Base-by-base conservation (phyloP, 805 yeast species). In the Pichia scutulata region DNA sequence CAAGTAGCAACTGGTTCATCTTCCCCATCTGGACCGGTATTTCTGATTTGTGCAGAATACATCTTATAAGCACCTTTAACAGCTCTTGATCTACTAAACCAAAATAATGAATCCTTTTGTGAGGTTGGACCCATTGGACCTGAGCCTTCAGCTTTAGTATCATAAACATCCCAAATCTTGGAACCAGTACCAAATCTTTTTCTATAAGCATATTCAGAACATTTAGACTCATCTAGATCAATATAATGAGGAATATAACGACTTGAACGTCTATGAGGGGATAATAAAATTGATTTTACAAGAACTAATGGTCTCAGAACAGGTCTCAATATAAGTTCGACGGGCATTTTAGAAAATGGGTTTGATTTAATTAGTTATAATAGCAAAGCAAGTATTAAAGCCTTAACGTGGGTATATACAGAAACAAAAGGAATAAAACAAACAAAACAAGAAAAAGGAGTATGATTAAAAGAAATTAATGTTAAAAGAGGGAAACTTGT, bases 31-130 rank as follows among this genome's bases (percentile, higher is more conserved):
- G 67, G 66, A 3, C 78, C 79, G 1, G 78, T 74, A 4, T 65
- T 69, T 37, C 60, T 55, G 41, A 74, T 65, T 18, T 60, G 68
- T 12, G 68, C 57, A 10, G 76, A 71, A 56, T 69, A 80, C 79
- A 80, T 74, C 60, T 74, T 78, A 66, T 79, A 81, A 2, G 83
- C 81, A 46, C 86, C 84, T 63, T 80, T 80, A 46, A 80, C 84
- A 4, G 84, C 82, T 54, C 84, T 70, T n/a, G 85, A 80, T 55
- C 85, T 70, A 16, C 70, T 72, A 67, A 78, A 76, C 74, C 79
- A 75, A 58, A 74, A 79, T 18, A 78, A 55, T 26, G 76, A 65
- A 43, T 76, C 66, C 16, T 65, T 63, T n/a, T 74, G 70, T 44
- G 76, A 73, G 4, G 64, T 58, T 19, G 76, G 68, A 5, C 77